These are phyloP conservation scores for Tolypocladium endophyticum DNA, from an alignment of 2,329 filamentous ascomycete genomes.

Conservation along the genomic window DNA sequence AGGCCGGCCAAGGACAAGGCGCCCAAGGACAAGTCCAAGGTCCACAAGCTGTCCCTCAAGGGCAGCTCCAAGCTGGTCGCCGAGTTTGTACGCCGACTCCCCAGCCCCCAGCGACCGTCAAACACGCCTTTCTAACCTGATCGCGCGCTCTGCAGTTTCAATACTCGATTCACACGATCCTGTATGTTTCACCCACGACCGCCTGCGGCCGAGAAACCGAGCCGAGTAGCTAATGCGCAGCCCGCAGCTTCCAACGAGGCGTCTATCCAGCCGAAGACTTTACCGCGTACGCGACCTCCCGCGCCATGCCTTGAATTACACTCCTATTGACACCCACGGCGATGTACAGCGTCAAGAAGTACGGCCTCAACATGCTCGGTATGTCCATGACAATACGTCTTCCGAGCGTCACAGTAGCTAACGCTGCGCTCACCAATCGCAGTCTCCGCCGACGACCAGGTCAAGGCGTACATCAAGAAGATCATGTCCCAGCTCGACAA, in stretches of 20 bases:
- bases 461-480: slow-evolving; percentile 98
- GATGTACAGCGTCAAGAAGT: slow-evolving; percentile 69
- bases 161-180: slow-evolving; percentile 94
- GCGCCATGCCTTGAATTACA: no score
- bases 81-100: slow-evolving; percentile 59
- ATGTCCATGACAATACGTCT: slow-evolving; percentile 2
- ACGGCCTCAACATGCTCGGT: slow-evolving; percentile 96
- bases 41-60: slow-evolving; percentile 88
- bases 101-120: neutral
- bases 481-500: slow-evolving; percentile 97
- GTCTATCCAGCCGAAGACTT: slow-evolving; percentile 95
- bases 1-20: slow-evolving; percentile 6
- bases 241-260: slow-evolving; percentile 66
- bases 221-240: slow-evolving; percentile 3
- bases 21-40: slow-evolving; percentile 68
- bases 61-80: slow-evolving; percentile 78
- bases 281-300: slow-evolving; percentile 53
- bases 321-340: neutral
- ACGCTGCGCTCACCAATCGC: slow-evolving; percentile 3
- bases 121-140: neutral
- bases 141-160: slow-evolving; percentile 57
- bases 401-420: neutral
- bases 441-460: slow-evolving; percentile 94
- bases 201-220: neutral
- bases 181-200: slow-evolving; percentile 42